Percentiles rank a stretch among this genome's conserved stretches.
Conservation (phyloP, 192 early-diverging fungal species). For the Coemansia sp. region DNA sequence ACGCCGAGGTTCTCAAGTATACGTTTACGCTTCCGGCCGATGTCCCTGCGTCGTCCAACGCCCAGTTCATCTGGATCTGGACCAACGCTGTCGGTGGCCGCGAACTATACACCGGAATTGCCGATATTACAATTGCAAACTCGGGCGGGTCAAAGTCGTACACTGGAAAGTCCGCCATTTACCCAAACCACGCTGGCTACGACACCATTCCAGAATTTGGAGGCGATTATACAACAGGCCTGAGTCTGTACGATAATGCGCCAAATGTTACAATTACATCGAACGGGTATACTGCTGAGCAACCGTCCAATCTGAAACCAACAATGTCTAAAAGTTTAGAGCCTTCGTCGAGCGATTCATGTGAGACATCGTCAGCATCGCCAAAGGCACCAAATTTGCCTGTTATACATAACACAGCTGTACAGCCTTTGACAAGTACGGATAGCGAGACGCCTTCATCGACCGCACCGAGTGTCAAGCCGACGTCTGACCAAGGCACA, state of each 20-base stretch:
- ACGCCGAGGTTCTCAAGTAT: conserved; percentile 1
- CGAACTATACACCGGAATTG: too few species aligned
- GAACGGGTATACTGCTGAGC: background rate
- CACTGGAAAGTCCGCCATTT: conserved; percentile 19
- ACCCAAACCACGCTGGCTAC: conserved; percentile 33
- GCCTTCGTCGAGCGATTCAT: background rate
- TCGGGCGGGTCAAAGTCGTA: conserved; percentile 15
- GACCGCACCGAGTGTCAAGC: background rate
- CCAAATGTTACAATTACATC: background rate
- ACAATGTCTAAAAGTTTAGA: background rate
- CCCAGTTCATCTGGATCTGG: conserved; percentile 61
- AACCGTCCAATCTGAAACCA: background rate
- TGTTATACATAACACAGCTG: background rate
- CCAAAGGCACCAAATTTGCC: background rate
- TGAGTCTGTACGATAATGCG: background rate
- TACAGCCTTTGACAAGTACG: background rate
- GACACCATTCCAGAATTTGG: conserved; percentile 53
- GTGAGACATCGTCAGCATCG: background rate
- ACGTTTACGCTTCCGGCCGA: conserved; percentile 44
- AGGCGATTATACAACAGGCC: background rate
- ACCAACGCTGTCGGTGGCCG: conserved; percentile 44
- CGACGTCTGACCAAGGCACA: background rate
- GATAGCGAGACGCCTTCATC: background rate
- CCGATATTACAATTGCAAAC: conserved; percentile 37
- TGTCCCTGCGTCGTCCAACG: conserved; percentile 53